Conservation (phyloP, 2,329 filamentous ascomycete genomes). For the Trichoderma koningiopsis region DNA sequence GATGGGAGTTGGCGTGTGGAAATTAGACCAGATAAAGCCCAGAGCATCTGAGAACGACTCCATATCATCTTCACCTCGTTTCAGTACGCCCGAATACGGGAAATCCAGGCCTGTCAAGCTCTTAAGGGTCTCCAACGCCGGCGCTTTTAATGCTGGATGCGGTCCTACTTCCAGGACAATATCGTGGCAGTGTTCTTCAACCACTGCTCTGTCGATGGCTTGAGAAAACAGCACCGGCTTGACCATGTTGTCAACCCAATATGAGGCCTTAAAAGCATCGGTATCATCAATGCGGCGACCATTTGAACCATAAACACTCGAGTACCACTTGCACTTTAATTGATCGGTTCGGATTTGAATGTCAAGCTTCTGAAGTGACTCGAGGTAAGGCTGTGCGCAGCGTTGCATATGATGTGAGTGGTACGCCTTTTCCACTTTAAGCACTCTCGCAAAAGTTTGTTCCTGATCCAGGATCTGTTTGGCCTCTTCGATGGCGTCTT, state of each 20-base stretch:
- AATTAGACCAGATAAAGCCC: no score
- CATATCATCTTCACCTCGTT: background rate
- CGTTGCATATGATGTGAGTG: conserved; percentile 52
- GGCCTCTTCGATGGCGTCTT: conserved; percentile 32
- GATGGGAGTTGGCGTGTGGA: no score
- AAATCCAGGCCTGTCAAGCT: background rate
- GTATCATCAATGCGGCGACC: background rate
- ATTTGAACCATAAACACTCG: background rate
- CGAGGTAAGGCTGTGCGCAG: background rate
- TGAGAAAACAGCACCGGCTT: background rate
- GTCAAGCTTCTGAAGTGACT: background rate
- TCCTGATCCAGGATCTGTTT: conserved; percentile 29
- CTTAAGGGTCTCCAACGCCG: no score
- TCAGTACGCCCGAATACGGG: background rate
- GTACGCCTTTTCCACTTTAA: conserved; percentile 51
- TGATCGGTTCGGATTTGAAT: background rate
- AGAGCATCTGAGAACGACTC: no score
- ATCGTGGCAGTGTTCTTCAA: background rate
- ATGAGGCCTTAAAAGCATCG: background rate
- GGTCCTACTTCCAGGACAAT: background rate
- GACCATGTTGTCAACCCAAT: background rate
- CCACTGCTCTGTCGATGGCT: background rate
- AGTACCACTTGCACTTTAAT: no score
- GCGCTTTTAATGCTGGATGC: background rate
- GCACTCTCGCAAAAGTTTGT: conserved; percentile 38